A percentile compares a stretch with the other conserved stretches of the same genome.
phyloP scores from a whole-genome alignment of 768 basidiomycete genomes.

The Suillus alpinus region DNA sequence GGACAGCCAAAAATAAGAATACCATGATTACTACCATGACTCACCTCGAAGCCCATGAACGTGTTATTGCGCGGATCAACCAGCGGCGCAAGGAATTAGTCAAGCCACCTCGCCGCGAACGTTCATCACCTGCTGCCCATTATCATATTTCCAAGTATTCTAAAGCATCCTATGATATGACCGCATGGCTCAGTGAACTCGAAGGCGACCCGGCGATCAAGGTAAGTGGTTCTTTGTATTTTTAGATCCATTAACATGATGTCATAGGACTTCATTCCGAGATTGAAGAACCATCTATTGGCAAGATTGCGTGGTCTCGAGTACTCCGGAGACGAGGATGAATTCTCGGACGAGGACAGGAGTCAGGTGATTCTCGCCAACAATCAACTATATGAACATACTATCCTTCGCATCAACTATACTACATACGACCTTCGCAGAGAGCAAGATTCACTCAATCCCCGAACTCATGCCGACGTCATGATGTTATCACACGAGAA shows the following conservation, averaged over 20 bases:
- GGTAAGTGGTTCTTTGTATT: neutral
- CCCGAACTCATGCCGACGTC: neutral
- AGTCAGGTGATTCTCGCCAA: neutral
- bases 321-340: neutral
- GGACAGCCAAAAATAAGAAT: conserved; percentile 33
- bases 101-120: neutral
- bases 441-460: neutral
- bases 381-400: neutral
- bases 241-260: too few relatives aligned
- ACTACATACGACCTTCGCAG: neutral
- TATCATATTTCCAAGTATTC: conserved; percentile 21
- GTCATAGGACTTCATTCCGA: too few relatives aligned
- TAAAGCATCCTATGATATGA: conserved; percentile 28
- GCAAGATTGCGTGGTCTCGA: neutral
- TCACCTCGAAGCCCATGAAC: neutral
- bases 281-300: too few relatives aligned
- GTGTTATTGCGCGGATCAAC: conserved; percentile 8
- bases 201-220: neutral
- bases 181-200: conserved; percentile 6
- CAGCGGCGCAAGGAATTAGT: neutral
- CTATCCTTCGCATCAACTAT: neutral
- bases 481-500: neutral
- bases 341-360: neutral
- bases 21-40: conserved; percentile 8
- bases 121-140: conserved; percentile 20